These are phyloP conservation scores for Marsdenia floribunda DNA, from an alignment of 257 asterid genomes.

Conservation along the genomic window DNA sequence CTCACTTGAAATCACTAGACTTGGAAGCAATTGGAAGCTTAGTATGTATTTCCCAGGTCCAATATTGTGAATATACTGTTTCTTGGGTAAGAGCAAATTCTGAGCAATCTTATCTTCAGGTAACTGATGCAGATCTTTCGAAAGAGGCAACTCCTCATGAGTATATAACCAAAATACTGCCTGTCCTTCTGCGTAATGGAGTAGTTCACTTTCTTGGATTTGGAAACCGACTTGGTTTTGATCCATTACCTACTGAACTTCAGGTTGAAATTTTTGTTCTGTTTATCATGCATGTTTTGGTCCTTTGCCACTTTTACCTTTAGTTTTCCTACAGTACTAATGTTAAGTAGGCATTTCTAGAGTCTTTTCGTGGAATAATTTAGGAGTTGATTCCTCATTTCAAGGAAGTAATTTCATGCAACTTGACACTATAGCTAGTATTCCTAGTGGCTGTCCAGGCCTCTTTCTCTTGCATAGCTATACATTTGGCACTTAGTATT, in stretches of 20 bases:
- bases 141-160: slow-evolving; percentile 88
- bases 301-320: too few species aligned
- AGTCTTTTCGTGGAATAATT: neutral
- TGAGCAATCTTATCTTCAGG: slow-evolving; percentile 30
- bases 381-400: neutral
- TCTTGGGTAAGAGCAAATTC: slow-evolving; percentile 4
- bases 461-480: neutral
- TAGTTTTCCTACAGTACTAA: neutral
- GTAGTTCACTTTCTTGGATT: slow-evolving; percentile 91
- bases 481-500: neutral
- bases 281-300: neutral
- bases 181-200: slow-evolving; percentile 54
- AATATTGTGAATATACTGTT: slow-evolving; percentile 4
- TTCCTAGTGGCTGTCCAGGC: neutral
- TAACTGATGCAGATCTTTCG: slow-evolving; percentile 84
- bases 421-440: neutral
- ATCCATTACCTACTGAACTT: slow-evolving; percentile 64
- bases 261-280: slow-evolving; percentile 40
- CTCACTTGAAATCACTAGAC: slow-evolving; percentile 50
- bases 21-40: slow-evolving; percentile 73
- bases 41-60: slow-evolving; percentile 40
- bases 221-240: slow-evolving; percentile 89
- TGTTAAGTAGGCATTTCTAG: neutral
- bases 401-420: neutral
- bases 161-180: slow-evolving; percentile 55